These are phyloP conservation scores for Candida neerlandica DNA, from an alignment of 1,139 yeast species.

Conservation along the genomic window DNA sequence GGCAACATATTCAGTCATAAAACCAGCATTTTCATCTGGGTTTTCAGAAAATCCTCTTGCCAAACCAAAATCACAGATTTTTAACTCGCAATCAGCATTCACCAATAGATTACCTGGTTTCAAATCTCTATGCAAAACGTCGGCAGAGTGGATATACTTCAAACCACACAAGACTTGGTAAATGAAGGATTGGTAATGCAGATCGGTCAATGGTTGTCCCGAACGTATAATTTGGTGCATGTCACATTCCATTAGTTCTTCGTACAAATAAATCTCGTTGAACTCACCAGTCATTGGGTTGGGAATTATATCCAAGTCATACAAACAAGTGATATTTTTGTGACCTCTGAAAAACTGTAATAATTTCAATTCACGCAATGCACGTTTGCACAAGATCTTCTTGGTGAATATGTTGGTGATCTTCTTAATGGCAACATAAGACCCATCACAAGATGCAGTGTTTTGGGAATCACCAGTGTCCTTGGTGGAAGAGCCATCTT, in stretches of 20 bases:
- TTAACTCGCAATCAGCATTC: constrained; percentile 94
- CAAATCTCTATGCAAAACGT: constrained; percentile 90
- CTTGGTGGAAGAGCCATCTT: constrained; percentile 51
- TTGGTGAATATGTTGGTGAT: constrained; percentile 90
- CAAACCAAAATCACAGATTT: constrained; percentile 94
- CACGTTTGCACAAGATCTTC: constrained; percentile 85
- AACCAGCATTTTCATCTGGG: constrained; percentile 86
- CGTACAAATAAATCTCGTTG: constrained; percentile 90
- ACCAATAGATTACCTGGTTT: constrained; percentile 93
- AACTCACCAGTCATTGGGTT: constrained; percentile 69
- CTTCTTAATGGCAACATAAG: constrained; percentile 85
- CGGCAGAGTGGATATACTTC: constrained; percentile 88
- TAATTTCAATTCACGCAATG: constrained; percentile 83
- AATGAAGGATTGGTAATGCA: constrained; percentile 89
- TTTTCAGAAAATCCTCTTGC: constrained; percentile 93
- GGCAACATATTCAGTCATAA: constrained; percentile 94
- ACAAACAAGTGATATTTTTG: constrained; percentile 89
- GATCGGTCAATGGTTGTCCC: constrained; percentile 91
- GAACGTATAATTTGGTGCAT: constrained; percentile 96
- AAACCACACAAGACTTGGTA: constrained; percentile 93
- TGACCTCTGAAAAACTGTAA: constrained; percentile 91
- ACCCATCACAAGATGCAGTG: constrained; percentile 26
- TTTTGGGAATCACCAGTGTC: not conserved
- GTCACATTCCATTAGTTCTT: constrained; percentile 97
- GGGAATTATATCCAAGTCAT: constrained; percentile 89